These are phyloP conservation scores for Fusarium citri DNA, from an alignment of 2,329 filamentous ascomycete genomes.

Conservation along the genomic window DNA sequence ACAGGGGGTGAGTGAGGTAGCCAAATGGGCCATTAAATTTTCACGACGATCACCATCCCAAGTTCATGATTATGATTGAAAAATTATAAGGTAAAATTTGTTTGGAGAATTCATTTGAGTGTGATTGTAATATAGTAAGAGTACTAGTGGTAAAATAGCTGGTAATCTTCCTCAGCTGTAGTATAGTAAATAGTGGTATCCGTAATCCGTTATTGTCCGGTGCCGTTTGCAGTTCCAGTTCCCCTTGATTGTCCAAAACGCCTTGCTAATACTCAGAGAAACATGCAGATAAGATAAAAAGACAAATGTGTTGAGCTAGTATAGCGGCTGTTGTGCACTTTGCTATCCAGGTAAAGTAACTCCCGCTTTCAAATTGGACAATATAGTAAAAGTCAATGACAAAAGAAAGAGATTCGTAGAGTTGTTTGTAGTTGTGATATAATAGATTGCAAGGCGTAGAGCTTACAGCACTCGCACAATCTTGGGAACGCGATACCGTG, in stretches of 20 bases:
- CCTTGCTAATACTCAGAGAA: conserved; percentile 34
- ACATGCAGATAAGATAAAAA: conserved; percentile 7
- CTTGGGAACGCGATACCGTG: conserved; percentile 38
- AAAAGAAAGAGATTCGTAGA: conserved; percentile 19
- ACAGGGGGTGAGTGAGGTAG: not conserved
- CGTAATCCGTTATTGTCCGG: conserved; percentile 27
- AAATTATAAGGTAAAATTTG: not conserved
- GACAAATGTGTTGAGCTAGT: conserved; percentile 16
- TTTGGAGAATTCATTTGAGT: conserved; percentile 14
- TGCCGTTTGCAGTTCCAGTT: conserved; percentile 7
- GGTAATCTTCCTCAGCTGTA: conserved; percentile 24
- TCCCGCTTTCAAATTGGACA: conserved; percentile 11
- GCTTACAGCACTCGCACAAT: conserved; percentile 37
- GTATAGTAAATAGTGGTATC: conserved; percentile 29
- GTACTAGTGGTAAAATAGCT: conserved; percentile 27
- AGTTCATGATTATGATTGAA: not conserved
- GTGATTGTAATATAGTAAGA: conserved; percentile 28
- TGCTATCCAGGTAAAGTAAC: conserved; percentile 14
- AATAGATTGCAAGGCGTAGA: not conserved
- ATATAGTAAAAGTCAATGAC: not conserved
- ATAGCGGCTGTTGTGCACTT: conserved; percentile 22
- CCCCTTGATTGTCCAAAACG: conserved; percentile 28
- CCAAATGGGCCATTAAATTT: conserved; percentile 1
- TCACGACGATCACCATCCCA: conserved; percentile 12
- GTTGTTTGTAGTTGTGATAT: not conserved